Evolutionary conservation across 345 rosid genomes (phyloP).

Genomic region (Clausena lansium): DNA sequence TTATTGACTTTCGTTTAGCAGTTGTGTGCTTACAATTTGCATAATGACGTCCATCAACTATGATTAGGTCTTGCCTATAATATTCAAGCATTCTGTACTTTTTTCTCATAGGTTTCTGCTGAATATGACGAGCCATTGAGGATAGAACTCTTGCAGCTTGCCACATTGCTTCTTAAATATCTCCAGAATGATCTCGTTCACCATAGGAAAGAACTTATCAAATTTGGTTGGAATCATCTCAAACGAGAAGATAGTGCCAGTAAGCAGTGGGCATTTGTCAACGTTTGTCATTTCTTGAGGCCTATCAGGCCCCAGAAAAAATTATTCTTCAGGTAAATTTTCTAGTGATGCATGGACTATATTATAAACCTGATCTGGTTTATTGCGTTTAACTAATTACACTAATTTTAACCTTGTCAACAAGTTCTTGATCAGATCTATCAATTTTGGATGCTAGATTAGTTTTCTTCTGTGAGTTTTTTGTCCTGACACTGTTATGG

Average conservation of each 20-base stretch:
- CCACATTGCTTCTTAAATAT: conserved; percentile 93
- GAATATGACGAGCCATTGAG: conserved; percentile 96
- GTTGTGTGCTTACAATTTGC: background rate
- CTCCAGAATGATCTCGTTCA: conserved; percentile 95
- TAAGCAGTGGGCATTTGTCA: conserved; percentile 99
- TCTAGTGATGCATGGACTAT: background rate
- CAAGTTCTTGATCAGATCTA: background rate
- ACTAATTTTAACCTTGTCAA: background rate
- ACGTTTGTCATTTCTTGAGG: conserved; percentile 98
- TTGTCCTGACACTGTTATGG: background rate
- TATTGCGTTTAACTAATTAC: background rate
- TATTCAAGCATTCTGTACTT: conserved; percentile 13
- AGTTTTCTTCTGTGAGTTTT: background rate
- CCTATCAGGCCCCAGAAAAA: conserved; percentile 99
- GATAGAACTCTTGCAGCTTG: conserved; percentile 96
- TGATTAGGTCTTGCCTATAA: conserved; percentile 11
- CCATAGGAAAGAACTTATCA: conserved; percentile 96
- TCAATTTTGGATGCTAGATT: background rate
- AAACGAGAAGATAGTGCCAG: conserved; percentile 99
- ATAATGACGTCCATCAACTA: background rate
- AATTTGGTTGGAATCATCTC: conserved; percentile 99
- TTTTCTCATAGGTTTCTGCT: conserved; percentile 74
- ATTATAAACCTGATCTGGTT: background rate
- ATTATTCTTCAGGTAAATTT: conserved; percentile 88
- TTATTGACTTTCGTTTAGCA: background rate